Base-by-base conservation (phyloP, 1,284 basidiomycete species). In the Amylostereum areolatum region DNA sequence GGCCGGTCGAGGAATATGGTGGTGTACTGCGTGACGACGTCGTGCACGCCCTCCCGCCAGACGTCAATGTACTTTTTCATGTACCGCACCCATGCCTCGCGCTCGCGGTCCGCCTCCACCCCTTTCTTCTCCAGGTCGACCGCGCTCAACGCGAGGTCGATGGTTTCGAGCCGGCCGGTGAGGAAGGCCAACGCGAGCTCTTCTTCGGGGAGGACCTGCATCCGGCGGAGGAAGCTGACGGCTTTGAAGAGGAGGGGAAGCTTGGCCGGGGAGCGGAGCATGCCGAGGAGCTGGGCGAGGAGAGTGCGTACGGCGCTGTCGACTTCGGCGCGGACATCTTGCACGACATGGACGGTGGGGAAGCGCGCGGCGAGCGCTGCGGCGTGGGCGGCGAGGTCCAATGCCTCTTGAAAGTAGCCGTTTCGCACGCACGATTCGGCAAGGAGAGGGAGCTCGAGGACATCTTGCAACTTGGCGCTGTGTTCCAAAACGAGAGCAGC, bases 361-460 rank as follows among this genome's bases (percentile, higher is more conserved):
- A 80, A 73, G 10, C 69, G 65, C 25, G 60, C 46, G 3, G 70
- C 63, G 24, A 85, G 66, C 0, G 63, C 57, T 24, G 73, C 66
- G 0, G 87, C 81, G 60, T 93, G 89, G 5, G 78, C 71, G 2
- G 85, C 74, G 8, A 96, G 78, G 45, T 92, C 85, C 51, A 97
- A 78, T 0, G 92, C 93, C 63, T 97, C 95, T 46, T 84, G 77
- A 68, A 94, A 96, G 66, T 91, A 88, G 5, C 91, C 91, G 59
- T 92, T 93, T 27, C 92, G 79, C 10, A 96, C 87, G 59, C 92
- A 97, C 0, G 92, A 92, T 61, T 95, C 89, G 58, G 96, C 89
- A 28, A 97, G 77, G 45, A 88, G 73, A 4, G 94, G 93, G 45
- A 96, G 81, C 58, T 96, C 92, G 52, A 97, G 81, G 31, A 97